Evolutionary conservation across 441 rosid genomes (phyloP).

Genomic region (Kokia cookei): DNA sequence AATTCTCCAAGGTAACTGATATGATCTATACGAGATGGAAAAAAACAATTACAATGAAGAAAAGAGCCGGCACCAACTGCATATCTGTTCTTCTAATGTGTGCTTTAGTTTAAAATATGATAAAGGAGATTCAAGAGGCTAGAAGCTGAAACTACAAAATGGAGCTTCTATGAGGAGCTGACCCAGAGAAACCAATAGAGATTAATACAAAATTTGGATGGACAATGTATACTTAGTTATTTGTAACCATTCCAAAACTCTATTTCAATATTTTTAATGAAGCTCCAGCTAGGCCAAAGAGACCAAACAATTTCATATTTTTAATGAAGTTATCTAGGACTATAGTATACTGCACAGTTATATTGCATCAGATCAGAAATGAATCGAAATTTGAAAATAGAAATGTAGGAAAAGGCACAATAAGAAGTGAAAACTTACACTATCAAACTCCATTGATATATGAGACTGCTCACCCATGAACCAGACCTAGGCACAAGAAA

Average conservation of each 20-base stretch:
- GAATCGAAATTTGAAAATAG: background rate
- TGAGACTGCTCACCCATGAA: conserved; percentile 93
- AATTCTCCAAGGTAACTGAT: conserved; percentile 87
- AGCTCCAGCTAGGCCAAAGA: background rate
- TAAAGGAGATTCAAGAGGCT: background rate
- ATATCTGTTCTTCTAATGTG: background rate
- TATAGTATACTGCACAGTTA: background rate
- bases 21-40: conserved; percentile 55
- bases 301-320: background rate
- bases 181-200: background rate
- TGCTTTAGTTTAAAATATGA: background rate
- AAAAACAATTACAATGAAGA: conserved; percentile 15
- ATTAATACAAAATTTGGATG: background rate
- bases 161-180: background rate
- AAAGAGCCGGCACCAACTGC: conserved; percentile 11
- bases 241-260: background rate
- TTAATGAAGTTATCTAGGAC: background rate
- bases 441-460: conserved; percentile 79
- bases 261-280: background rate
- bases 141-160: background rate
- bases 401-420: background rate
- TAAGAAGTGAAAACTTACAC: conserved; percentile 44
- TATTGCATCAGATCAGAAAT: background rate
- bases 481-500: conserved; percentile 49
- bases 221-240: conserved; percentile 1